These are phyloP conservation scores for Melanogaster broomeanus DNA, from an alignment of 768 basidiomycete genomes.

Conservation along the genomic window DNA sequence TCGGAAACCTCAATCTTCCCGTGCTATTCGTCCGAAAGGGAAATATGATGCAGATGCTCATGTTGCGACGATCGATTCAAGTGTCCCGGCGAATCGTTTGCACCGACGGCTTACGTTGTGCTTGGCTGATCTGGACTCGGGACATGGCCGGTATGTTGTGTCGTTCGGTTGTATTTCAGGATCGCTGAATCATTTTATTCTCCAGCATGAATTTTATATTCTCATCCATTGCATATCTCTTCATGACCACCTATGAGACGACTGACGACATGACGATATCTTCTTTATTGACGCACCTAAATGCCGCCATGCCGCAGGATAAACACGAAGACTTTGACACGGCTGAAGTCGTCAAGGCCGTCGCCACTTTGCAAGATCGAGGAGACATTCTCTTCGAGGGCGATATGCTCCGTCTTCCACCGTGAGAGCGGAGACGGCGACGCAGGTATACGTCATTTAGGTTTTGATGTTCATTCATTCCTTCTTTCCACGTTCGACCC, in stretches of 20 bases:
- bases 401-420: conserved; percentile 39
- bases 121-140: conserved; percentile 61
- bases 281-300: conserved; percentile 67
- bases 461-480: neutral
- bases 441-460: neutral
- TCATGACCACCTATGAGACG: conserved; percentile 64
- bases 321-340: conserved; percentile 86
- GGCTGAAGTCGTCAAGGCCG: conserved; percentile 60
- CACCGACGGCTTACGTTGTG: conserved; percentile 28
- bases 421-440: conserved; percentile 4
- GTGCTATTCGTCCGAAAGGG: conserved; percentile 28
- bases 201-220: conserved; percentile 59
- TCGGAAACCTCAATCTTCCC: conserved; percentile 25
- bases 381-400: conserved; percentile 54
- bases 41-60: conserved; percentile 24
- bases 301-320: conserved; percentile 73
- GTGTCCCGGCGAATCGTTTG: conserved; percentile 18
- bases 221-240: conserved; percentile 63
- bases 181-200: conserved; percentile 8
- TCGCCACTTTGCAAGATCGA: conserved; percentile 46
- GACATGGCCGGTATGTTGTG: conserved; percentile 56
- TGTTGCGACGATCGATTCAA: conserved; percentile 15
- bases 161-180: neutral
- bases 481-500: neutral
- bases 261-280: conserved; percentile 73